These are phyloP conservation scores for Claviceps sp. DNA, from an alignment of 2,329 filamentous ascomycete genomes.

Conservation along the genomic window DNA sequence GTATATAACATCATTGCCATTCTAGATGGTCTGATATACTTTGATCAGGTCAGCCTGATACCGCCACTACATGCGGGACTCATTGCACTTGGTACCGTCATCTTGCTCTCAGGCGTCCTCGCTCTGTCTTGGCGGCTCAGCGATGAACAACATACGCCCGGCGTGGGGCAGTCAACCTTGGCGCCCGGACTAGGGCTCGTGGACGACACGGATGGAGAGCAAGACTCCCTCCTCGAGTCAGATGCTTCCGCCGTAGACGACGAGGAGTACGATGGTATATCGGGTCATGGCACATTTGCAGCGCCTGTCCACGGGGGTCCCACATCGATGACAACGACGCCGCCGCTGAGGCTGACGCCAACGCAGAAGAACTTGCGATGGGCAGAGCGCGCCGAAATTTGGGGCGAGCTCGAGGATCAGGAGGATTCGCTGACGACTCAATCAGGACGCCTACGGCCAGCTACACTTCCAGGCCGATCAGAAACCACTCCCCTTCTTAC, in stretches of 20 bases:
- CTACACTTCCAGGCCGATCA: slow-evolving; percentile 29
- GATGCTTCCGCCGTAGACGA: slow-evolving; percentile 30
- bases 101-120: slow-evolving; percentile 77
- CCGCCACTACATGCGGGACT: slow-evolving; percentile 62
- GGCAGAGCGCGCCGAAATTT: slow-evolving; percentile 67
- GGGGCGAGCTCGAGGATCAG: slow-evolving; percentile 76
- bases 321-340: slow-evolving; percentile 8
- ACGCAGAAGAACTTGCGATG: slow-evolving; percentile 38
- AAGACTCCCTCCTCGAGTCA: slow-evolving; percentile 39
- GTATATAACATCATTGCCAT: slow-evolving; percentile 99
- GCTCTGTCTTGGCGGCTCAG: slow-evolving; percentile 88
- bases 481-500: slow-evolving; percentile 28
- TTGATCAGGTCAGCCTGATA: slow-evolving; percentile 73
- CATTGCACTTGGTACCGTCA: slow-evolving; percentile 74
- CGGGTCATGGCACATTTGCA: slow-evolving; percentile 35
- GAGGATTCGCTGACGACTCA: slow-evolving; percentile 30
- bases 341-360: slow-evolving; percentile 21
- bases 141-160: slow-evolving; percentile 54
- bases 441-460: slow-evolving; percentile 30
- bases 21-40: slow-evolving; percentile 92
- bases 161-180: slow-evolving; percentile 52
- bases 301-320: slow-evolving; percentile 20
- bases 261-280: slow-evolving; percentile 27
- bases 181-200: slow-evolving; percentile 74
- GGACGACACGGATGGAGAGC: slow-evolving; percentile 51